A percentile compares a stretch with the other conserved stretches of the same genome.
phyloP scores from a whole-genome alignment of 2,329 filamentous ascomycete genomes.

The Trichoderma afroharzianum region DNA sequence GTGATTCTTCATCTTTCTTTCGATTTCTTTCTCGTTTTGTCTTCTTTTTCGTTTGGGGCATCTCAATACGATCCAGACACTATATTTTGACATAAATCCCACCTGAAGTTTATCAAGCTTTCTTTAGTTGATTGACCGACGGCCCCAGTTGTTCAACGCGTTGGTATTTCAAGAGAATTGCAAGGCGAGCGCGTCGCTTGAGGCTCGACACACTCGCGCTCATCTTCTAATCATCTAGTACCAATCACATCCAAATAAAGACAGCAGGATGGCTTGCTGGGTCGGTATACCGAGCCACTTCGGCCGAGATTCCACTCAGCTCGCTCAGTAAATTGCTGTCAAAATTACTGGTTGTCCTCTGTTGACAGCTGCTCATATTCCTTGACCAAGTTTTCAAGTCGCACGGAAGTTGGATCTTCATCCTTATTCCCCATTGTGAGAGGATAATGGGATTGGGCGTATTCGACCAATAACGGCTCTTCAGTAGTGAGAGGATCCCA shows the following conservation, averaged over 20 bases:
- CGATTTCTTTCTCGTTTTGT: too few species aligned
- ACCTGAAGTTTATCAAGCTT: not conserved
- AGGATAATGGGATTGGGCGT: conserved; percentile 10
- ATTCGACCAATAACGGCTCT: not conserved
- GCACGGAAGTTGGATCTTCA: not conserved
- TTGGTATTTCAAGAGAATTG: not conserved
- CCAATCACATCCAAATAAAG: not conserved
- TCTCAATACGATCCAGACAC: not conserved
- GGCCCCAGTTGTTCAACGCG: not conserved
- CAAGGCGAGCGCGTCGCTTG: not conserved
- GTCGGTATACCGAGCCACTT: not conserved
- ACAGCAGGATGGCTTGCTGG: not conserved
- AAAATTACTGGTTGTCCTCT: not conserved
- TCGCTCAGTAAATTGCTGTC: not conserved
- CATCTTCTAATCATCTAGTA: not conserved
- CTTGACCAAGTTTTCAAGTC: conserved; percentile 1
- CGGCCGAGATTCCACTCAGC: not conserved
- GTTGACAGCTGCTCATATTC: not conserved
- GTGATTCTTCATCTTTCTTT: not conserved
- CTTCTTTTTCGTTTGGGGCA: not conserved
- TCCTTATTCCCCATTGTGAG: not conserved
- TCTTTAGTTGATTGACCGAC: not conserved
- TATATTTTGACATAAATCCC: not conserved
- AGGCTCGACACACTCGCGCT: not conserved
- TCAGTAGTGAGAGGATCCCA: not conserved